phyloP scores from a whole-genome alignment of 169 alveolate genomes.

The Cryptosporidium ryanae region DNA sequence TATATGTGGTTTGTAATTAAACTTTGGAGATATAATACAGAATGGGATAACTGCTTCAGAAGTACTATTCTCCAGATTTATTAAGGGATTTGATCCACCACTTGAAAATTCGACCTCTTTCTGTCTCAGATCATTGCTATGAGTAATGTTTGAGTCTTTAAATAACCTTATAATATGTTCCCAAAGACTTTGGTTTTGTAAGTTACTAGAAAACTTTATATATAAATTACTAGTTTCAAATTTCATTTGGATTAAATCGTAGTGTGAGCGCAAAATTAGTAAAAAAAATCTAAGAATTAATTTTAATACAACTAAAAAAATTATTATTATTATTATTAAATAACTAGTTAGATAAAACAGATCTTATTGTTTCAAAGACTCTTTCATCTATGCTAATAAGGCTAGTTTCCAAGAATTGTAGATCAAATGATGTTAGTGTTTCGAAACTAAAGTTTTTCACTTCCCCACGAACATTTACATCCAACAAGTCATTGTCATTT shows the following conservation, averaged over 20 bases:
- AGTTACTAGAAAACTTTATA: conserved; percentile 10
- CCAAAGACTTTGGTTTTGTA: not conserved
- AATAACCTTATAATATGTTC: not conserved
- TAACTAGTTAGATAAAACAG: no score
- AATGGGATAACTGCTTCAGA: conserved; percentile 22
- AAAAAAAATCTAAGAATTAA: not conserved
- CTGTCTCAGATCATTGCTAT: not conserved
- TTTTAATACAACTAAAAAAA: no score
- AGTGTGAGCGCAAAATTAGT: conserved; percentile 17
- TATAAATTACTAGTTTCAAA: conserved; percentile 36
- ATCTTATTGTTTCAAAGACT: not conserved
- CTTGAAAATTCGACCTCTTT: not conserved
- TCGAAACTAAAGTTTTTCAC: conserved; percentile 36
- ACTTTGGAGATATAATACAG: conserved; percentile 53
- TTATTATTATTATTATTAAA: no score
- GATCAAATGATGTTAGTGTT: not conserved
- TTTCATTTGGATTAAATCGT: conserved; percentile 1
- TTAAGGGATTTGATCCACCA: not conserved
- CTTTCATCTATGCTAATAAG: not conserved
- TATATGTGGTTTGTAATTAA: conserved; percentile 39
- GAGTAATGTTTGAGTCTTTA: not conserved
- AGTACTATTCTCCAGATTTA: not conserved
- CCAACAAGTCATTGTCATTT: not conserved
- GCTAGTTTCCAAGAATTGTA: conserved; percentile 24
- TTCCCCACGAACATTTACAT: not conserved